phyloP scores from a whole-genome alignment of 2,329 filamentous ascomycete genomes.

The Achaetomium macrosporum region DNA sequence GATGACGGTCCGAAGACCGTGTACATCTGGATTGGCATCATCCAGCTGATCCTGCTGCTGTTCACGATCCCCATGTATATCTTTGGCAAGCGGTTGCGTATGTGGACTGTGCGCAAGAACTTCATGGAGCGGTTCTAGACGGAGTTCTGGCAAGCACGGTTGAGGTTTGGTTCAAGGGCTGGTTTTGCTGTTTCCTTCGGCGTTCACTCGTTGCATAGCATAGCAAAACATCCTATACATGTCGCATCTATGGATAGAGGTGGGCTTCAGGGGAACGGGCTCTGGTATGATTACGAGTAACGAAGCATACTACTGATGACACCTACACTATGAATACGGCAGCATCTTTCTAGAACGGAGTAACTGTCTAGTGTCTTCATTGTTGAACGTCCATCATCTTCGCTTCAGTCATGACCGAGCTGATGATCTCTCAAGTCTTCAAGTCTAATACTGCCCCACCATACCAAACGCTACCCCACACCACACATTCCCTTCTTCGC shows the following conservation, averaged over 20 bases:
- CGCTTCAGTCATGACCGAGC: no score
- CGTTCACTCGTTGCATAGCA: constrained; percentile 10
- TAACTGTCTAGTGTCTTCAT: neutral
- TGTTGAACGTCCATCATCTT: no score
- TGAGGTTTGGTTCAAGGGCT: neutral
- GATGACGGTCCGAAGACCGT: constrained; percentile 68
- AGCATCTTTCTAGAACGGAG: neutral
- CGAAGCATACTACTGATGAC: no score
- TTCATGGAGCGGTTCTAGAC: constrained; percentile 67
- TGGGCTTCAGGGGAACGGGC: neutral
- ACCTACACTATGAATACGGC: neutral
- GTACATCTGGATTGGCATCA: constrained; percentile 76
- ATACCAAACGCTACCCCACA: neutral
- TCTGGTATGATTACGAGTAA: no score
- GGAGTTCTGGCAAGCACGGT: constrained; percentile 5
- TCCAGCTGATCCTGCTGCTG: constrained; percentile 71
- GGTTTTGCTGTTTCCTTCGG: constrained; percentile 3
- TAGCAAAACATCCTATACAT: neutral
- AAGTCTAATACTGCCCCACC: neutral
- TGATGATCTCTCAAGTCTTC: no score
- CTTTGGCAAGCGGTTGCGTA: constrained; percentile 80
- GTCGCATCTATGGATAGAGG: neutral
- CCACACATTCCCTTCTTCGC: neutral
- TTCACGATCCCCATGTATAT: constrained; percentile 89
- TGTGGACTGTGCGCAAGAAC: constrained; percentile 88